phyloP scores from a whole-genome alignment of 768 basidiomycete species.

The Pulveroboletus ravenelii region DNA sequence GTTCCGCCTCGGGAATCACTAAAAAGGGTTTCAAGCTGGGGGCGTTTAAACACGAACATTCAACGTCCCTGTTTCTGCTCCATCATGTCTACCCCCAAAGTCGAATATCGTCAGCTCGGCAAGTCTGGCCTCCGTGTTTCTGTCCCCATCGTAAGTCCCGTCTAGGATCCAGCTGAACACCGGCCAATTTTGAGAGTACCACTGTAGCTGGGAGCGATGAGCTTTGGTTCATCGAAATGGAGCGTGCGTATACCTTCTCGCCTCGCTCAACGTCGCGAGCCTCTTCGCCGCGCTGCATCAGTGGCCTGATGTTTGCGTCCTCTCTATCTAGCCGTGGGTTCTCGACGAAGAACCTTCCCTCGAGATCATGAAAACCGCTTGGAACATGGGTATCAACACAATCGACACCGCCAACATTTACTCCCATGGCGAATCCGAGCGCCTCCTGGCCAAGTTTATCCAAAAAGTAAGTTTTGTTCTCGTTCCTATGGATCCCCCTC shows the following conservation, averaged over 20 bases:
- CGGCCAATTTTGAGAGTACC: background rate
- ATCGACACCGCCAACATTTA: slow-evolving; percentile 39
- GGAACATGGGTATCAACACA: slow-evolving; percentile 37
- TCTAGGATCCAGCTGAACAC: background rate
- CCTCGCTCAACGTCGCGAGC: background rate
- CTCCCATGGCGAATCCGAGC: slow-evolving; percentile 35
- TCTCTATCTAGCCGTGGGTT: slow-evolving; percentile 20
- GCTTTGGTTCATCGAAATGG: slow-evolving; percentile 1
- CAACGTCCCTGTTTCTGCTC: background rate
- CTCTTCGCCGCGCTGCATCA: too few species aligned
- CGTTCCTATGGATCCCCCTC: background rate
- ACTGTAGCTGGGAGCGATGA: slow-evolving; percentile 22
- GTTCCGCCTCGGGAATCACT: too few species aligned
- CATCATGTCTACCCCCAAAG: slow-evolving; percentile 13
- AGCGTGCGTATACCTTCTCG: background rate
- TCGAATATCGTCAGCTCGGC: slow-evolving; percentile 30
- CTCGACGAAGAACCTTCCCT: slow-evolving; percentile 28
- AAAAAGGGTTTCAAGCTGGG: too few species aligned
- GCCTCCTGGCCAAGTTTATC: slow-evolving; percentile 34
- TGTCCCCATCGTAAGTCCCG: slow-evolving; percentile 28
- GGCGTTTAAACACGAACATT: too few species aligned
- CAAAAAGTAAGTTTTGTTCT: slow-evolving; percentile 24
- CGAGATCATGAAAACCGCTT: slow-evolving; percentile 36
- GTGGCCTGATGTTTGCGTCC: background rate
- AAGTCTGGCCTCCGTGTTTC: slow-evolving; percentile 32